Percentiles rank a stretch among this genome's conserved stretches.
phyloP scores from a whole-genome alignment of 768 basidiomycete species.

The Coprinopsis strossmayeri region DNA sequence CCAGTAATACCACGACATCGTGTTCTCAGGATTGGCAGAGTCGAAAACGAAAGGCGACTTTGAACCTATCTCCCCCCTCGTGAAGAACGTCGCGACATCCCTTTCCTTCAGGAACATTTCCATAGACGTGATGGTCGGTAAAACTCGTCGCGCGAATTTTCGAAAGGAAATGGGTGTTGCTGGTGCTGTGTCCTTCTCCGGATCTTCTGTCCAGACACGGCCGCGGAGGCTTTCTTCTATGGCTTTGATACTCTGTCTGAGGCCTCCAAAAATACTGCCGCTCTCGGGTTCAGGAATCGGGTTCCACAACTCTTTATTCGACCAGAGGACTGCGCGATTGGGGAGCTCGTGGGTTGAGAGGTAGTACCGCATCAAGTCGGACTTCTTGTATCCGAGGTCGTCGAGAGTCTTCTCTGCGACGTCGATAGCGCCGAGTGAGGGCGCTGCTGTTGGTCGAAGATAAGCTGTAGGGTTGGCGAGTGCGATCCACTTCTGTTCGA shows the following conservation, averaged over 20 bases:
- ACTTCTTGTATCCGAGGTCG: background rate
- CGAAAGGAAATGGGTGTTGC: constrained; percentile 3
- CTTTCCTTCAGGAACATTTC: background rate
- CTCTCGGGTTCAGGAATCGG: background rate
- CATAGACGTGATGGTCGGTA: background rate
- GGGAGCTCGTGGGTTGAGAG: constrained; percentile 5
- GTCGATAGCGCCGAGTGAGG: background rate
- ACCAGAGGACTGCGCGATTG: background rate
- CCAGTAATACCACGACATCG: constrained; percentile 6
- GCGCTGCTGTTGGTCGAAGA: constrained; percentile 3
- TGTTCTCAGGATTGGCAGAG: background rate
- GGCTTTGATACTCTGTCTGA: background rate
- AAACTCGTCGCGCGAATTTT: background rate
- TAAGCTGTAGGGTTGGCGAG: constrained; percentile 3
- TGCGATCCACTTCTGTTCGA: background rate
- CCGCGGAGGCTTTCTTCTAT: no score
- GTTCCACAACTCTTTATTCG: background rate
- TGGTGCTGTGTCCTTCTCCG: background rate
- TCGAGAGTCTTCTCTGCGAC: constrained; percentile 2
- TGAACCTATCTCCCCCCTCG: background rate
- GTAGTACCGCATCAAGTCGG: constrained; percentile 1
- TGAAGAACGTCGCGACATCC: background rate
- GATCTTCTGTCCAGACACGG: background rate
- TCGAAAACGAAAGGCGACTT: constrained; percentile 5
- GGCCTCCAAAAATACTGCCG: background rate